A percentile compares a stretch with the other conserved stretches of the same genome.
phyloP scores from a whole-genome alignment of 805 yeast genomes.

The Lachancea lanzarotensis region DNA sequence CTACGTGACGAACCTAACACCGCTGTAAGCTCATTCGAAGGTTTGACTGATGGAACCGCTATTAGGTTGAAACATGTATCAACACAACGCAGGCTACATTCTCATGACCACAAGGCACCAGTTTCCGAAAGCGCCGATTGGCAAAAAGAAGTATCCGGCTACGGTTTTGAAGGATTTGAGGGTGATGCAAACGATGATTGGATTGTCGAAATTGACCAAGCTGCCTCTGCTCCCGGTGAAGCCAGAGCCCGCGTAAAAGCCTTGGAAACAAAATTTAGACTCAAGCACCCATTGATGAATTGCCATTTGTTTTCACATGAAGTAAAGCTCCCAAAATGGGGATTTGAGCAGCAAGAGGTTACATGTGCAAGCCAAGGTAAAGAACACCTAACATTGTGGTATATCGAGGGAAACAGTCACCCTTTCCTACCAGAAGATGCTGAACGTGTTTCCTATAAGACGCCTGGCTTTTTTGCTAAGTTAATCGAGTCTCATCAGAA shows the following conservation, averaged over 20 bases:
- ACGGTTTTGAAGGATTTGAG: slow-evolving; percentile 67
- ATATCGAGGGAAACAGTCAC: slow-evolving; percentile 63
- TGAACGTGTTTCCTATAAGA: slow-evolving; percentile 47
- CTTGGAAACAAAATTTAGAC: slow-evolving; percentile 61
- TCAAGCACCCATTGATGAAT: slow-evolving; percentile 75
- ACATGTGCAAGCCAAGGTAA: slow-evolving; percentile 70
- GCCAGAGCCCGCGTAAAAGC: slow-evolving; percentile 57
- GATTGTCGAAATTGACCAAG: slow-evolving; percentile 62
- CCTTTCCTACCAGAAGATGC: slow-evolving; percentile 38
- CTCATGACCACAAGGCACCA: slow-evolving; percentile 78
- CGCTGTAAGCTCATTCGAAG: slow-evolving; percentile 52
- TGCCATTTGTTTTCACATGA: slow-evolving; percentile 72
- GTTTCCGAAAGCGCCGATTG: slow-evolving; percentile 62
- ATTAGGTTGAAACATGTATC: slow-evolving; percentile 56
- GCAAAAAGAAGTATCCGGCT: slow-evolving; percentile 77
- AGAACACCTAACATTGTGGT: slow-evolving; percentile 58
- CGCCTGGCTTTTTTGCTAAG: slow-evolving; percentile 50
- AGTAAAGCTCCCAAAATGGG: slow-evolving; percentile 75
- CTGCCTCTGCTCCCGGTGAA: slow-evolving; percentile 41
- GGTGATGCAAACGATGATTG: slow-evolving; percentile 87
- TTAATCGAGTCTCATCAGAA: slow-evolving; percentile 57
- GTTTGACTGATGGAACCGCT: slow-evolving; percentile 61
- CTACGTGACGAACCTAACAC: slow-evolving; percentile 51
- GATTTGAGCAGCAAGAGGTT: slow-evolving; percentile 78
- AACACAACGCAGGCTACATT: slow-evolving; percentile 64